Percentiles rank a stretch among this genome's conserved stretches.
Evolutionary conservation across 108 stramenopile species (phyloP).

Genomic region (Nitzschia sp.): DNA sequence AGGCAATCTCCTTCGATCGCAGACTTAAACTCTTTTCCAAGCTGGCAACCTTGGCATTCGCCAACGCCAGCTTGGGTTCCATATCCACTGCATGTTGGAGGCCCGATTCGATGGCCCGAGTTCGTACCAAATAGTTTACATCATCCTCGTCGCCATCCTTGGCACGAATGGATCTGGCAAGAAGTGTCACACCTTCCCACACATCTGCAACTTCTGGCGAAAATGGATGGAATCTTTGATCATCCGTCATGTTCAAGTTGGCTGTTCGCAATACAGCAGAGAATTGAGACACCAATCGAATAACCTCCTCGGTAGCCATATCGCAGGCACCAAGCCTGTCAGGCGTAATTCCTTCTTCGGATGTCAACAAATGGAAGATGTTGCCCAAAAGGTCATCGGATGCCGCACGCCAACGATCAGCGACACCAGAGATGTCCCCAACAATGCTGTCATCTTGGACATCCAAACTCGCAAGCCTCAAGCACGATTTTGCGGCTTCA

Average conservation of each 20-base stretch:
- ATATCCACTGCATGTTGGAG: constrained; percentile 61
- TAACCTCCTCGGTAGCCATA: constrained; percentile 34
- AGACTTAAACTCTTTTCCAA: constrained; percentile 73
- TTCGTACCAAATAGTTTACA: constrained; percentile 66
- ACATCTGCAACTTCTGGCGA: constrained; percentile 76
- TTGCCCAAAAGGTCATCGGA: constrained; percentile 38
- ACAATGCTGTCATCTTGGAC: constrained; percentile 41
- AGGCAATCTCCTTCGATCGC: constrained; percentile 70
- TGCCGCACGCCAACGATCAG: constrained; percentile 29
- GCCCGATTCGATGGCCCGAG: constrained; percentile 56
- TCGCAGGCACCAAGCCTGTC: constrained; percentile 28
- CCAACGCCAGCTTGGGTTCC: constrained; percentile 59
- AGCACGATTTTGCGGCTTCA: constrained; percentile 45
- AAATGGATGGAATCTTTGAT: constrained; percentile 52
- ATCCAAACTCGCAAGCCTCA: constrained; percentile 47
- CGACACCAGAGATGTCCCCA: constrained; percentile 32
- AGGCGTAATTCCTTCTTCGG: constrained; percentile 30
- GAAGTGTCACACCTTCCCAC: constrained; percentile 68
- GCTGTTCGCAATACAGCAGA: constrained; percentile 42
- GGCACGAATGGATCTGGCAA: constrained; percentile 53
- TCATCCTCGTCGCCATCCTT: constrained; percentile 73
- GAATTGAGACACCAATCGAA: constrained; percentile 40
- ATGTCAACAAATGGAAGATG: constrained; percentile 31
- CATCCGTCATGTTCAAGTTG: constrained; percentile 44
- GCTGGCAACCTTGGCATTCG: constrained; percentile 58